These are phyloP conservation scores for Melastoma candidum DNA, from an alignment of 441 rosid species.

Conservation along the genomic window DNA sequence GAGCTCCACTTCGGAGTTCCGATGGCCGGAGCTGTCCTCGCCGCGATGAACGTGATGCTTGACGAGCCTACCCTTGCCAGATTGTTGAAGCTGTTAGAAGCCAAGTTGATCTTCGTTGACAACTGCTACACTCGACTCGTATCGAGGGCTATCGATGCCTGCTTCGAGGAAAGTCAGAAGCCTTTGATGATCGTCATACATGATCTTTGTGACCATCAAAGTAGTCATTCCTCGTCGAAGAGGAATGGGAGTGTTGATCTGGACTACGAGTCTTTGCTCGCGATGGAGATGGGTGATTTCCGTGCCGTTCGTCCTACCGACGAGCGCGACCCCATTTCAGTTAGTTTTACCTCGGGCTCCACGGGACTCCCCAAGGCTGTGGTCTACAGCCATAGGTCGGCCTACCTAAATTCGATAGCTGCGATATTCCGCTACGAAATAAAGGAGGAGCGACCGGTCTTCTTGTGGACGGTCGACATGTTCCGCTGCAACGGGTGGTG, in stretches of 20 bases:
- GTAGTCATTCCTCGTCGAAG: no score
- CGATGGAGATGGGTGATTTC: conserved; percentile 15
- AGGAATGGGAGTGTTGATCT: background rate
- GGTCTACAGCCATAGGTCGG: conserved; percentile 44
- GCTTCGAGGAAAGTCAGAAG: conserved; percentile 10
- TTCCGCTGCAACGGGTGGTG: conserved; percentile 70
- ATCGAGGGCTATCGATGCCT: conserved; percentile 18
- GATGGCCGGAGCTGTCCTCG: conserved; percentile 35
- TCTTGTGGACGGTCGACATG: conserved; percentile 62
- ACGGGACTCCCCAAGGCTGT: conserved; percentile 53
- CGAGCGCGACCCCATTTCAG: conserved; percentile 48
- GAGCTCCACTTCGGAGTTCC: conserved; percentile 42
- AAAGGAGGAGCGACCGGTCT: conserved; percentile 20
- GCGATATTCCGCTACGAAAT: conserved; percentile 25
- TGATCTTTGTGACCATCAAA: conserved; percentile 8
- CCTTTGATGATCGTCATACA: conserved; percentile 26
- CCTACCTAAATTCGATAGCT: conserved; percentile 44
- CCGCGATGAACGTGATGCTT: conserved; percentile 24
- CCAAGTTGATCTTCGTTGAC: conserved; percentile 41
- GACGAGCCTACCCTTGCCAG: conserved; percentile 26
- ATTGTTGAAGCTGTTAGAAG: conserved; percentile 20
- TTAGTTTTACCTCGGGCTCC: conserved; percentile 53
- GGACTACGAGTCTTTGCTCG: conserved; percentile 26
- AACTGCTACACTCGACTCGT: conserved; percentile 15
- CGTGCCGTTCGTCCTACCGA: conserved; percentile 19